Percentiles rank a stretch among this genome's conserved stretches.
These are phyloP conservation scores for Fusarium nisikadoi DNA, from an alignment of 2,329 filamentous ascomycete genomes.

Conservation along the genomic window DNA sequence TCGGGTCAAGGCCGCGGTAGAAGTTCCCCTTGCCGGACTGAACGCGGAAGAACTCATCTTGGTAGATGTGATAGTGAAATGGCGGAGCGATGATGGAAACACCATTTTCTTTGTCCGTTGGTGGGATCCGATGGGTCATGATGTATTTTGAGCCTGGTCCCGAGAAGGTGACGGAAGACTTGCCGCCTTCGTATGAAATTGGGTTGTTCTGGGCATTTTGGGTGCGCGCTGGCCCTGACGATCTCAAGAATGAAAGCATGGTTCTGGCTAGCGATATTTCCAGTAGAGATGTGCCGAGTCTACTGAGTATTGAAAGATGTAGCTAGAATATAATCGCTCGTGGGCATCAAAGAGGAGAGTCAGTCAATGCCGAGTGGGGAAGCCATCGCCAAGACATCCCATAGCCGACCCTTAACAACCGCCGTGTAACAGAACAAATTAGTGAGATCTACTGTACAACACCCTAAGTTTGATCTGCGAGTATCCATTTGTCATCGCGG, in stretches of 20 bases:
- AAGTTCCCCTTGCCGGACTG: slow-evolving; percentile 4
- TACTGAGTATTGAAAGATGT: not conserved
- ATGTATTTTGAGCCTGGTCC: slow-evolving; percentile 10
- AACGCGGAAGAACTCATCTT: slow-evolving; percentile 5
- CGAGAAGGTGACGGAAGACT: slow-evolving; percentile 1
- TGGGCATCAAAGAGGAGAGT: not conserved
- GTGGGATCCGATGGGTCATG: slow-evolving; percentile 17
- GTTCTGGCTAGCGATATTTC: fast-evolving
- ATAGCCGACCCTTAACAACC: not conserved
- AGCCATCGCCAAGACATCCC: not conserved
- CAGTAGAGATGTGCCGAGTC: not conserved
- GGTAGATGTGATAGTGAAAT: slow-evolving; percentile 10
- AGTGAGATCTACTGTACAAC: not conserved
- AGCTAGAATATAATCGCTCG: not conserved
- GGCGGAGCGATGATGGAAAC: slow-evolving; percentile 1
- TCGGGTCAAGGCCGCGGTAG: not conserved
- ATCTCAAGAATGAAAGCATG: not conserved
- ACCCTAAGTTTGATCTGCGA: not conserved
- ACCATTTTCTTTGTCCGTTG: not conserved
- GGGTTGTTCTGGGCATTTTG: slow-evolving; percentile 6
- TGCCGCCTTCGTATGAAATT: not conserved
- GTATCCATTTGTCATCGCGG: too few species aligned
- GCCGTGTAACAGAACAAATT: not conserved
- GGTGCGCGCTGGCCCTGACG: not conserved
- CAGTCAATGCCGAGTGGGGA: not conserved